Percentiles rank a stretch among this genome's conserved stretches.
Evolutionary conservation across 352 stramenopile genomes (phyloP).

Genomic region (Phytopythium helicoides): DNA sequence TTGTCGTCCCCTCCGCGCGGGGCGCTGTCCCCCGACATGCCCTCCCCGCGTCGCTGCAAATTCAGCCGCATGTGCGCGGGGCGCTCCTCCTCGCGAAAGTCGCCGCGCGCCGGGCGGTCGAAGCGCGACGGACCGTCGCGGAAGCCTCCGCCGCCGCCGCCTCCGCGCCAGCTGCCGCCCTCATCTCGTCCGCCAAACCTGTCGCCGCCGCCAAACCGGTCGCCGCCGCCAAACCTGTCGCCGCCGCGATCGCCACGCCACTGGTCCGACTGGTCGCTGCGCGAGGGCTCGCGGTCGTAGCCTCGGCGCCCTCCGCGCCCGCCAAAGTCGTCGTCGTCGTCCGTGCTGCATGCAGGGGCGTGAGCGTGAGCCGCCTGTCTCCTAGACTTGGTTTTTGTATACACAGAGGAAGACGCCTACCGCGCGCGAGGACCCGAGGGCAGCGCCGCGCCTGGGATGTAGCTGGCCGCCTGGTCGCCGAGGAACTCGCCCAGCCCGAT

Average conservation of each 20-base stretch:
- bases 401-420: slow-evolving; percentile 1
- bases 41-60: slow-evolving; percentile 45
- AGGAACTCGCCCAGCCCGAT: slow-evolving; percentile 76
- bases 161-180: slow-evolving; percentile 30
- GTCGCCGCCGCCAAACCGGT: slow-evolving; percentile 18
- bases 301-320: slow-evolving; percentile 41
- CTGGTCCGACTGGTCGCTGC: slow-evolving; percentile 17
- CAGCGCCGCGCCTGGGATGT: slow-evolving; percentile 58
- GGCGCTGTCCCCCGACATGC: slow-evolving; percentile 16
- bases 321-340: slow-evolving; percentile 54
- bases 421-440: slow-evolving; percentile 50
- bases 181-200: slow-evolving; percentile 15
- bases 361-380: too few species aligned
- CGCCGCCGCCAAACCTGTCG: slow-evolving; percentile 26
- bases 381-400: too few species aligned
- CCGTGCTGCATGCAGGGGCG: slow-evolving; percentile 23
- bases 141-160: too few species aligned
- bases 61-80: slow-evolving; percentile 80
- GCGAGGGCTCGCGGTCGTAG: slow-evolving; percentile 7
- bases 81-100: slow-evolving; percentile 58
- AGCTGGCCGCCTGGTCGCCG: slow-evolving; percentile 51
- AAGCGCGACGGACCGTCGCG: slow-evolving; percentile 51
- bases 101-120: slow-evolving; percentile 58
- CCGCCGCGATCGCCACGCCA: slow-evolving; percentile 20
- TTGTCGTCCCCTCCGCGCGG: slow-evolving; percentile 45